Conservation (phyloP, 2,329 filamentous ascomycete species). For the Exophiala viscosa region DNA sequence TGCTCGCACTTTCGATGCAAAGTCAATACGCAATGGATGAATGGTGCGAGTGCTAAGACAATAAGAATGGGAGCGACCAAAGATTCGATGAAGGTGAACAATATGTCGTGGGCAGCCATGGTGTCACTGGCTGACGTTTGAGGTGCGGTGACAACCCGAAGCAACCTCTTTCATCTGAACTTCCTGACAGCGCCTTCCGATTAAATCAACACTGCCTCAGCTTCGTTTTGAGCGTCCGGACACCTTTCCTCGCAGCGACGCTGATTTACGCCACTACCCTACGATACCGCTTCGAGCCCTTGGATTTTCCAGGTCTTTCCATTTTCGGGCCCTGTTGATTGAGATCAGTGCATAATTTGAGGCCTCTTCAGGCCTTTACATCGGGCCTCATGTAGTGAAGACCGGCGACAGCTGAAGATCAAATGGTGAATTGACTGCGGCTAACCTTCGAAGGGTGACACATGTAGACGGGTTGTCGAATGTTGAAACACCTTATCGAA, state of each 20-base stretch:
- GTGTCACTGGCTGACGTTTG: slow-evolving; percentile 3
- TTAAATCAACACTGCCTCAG: neutral
- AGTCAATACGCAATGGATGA: slow-evolving; percentile 21
- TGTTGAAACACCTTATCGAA: neutral
- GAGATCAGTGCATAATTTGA: too few species aligned
- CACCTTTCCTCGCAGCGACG: neutral
- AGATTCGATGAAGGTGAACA: slow-evolving; percentile 13
- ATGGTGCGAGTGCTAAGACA: slow-evolving; percentile 20
- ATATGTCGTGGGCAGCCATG: slow-evolving; percentile 8
- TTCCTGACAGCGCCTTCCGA: neutral
- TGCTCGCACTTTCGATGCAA: slow-evolving; percentile 12
- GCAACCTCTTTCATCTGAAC: neutral
- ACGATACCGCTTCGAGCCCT: too few species aligned
- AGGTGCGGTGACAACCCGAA: neutral
- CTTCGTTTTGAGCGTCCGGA: too few species aligned
- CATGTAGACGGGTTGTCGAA: neutral
- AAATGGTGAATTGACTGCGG: too few species aligned
- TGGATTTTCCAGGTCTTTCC: too few species aligned
- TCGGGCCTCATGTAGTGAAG: too few species aligned
- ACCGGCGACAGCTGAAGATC: too few species aligned
- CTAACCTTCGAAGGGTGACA: too few species aligned
- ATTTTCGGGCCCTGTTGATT: too few species aligned
- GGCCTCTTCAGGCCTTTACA: too few species aligned
- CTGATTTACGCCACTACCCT: neutral
- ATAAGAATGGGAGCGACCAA: slow-evolving; percentile 20